These are phyloP conservation scores for Ophiocordyceps camponoti-leonardi DNA, from an alignment of 2,329 filamentous ascomycete genomes.

Conservation along the genomic window DNA sequence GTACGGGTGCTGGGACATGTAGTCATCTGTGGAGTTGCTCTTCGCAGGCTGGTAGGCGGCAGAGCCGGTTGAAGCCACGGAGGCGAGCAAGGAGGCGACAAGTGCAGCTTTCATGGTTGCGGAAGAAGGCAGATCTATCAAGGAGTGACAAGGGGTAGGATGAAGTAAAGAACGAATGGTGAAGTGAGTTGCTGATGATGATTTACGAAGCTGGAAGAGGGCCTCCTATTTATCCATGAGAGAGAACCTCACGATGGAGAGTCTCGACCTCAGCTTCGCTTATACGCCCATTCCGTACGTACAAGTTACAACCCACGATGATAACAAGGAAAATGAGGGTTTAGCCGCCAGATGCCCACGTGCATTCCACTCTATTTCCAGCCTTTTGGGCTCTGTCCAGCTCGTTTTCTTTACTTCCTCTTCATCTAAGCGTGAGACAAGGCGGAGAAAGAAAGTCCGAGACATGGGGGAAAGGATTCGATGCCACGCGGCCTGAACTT, in stretches of 20 bases:
- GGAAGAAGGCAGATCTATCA: not conserved
- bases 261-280: not conserved
- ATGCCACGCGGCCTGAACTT: not conserved
- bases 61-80: not conserved
- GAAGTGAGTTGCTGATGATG: not conserved
- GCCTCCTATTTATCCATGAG: not conserved
- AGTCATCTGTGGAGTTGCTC: not conserved
- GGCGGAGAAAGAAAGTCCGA: not conserved
- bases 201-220: not conserved
- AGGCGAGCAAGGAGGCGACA: not conserved
- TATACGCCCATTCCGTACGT: not conserved
- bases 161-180: not conserved
- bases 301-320: no score
- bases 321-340: not conserved
- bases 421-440: not conserved
- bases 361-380: not conserved
- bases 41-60: not conserved
- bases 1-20: not conserved
- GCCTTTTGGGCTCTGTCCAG: not conserved
- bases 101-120: not conserved
- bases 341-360: not conserved
- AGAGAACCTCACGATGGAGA: not conserved
- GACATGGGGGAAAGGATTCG: not conserved
- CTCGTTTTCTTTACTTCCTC: no score
- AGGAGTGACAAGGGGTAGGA: not conserved